Conservation (phyloP, 768 basidiomycete species). For the Boletus huronensis region DNA sequence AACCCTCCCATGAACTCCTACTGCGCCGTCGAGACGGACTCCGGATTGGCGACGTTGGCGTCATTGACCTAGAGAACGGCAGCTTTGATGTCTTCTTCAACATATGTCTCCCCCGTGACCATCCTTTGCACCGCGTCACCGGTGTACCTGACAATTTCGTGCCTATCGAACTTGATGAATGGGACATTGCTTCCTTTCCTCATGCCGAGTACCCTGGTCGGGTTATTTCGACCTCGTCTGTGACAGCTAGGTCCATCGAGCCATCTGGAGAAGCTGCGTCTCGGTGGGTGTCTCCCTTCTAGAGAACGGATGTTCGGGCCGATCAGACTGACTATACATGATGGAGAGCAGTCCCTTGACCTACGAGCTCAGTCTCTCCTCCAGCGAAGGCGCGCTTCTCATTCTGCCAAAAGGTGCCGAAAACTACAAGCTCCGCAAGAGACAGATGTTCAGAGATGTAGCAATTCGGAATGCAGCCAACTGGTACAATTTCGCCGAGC, state of each 20-base stretch:
- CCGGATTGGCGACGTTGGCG: conserved; percentile 35
- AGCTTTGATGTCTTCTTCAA: conserved; percentile 38
- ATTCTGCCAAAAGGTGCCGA: conserved; percentile 30
- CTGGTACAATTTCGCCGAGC: conserved; percentile 30
- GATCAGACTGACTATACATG: not conserved
- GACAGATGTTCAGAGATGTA: conserved; percentile 16
- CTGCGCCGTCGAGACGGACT: conserved; percentile 19
- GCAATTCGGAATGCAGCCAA: conserved; percentile 17
- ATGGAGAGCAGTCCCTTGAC: not conserved
- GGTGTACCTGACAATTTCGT: conserved; percentile 29
- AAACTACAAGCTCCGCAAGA: conserved; percentile 19
- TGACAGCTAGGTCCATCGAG: conserved; percentile 2
- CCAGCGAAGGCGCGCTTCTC: conserved; percentile 29
- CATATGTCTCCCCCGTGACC: conserved; percentile 31
- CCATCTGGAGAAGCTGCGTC: not conserved
- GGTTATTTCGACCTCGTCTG: conserved; percentile 13
- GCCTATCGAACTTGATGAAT: conserved; percentile 13
- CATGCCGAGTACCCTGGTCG: conserved; percentile 11
- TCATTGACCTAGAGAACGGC: conserved; percentile 29
- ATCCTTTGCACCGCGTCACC: conserved; percentile 12
- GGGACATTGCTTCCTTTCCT: conserved; percentile 7
- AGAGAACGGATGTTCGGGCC: not conserved
- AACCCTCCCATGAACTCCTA: conserved; percentile 16
- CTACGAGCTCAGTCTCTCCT: conserved; percentile 10
- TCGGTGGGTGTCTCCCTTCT: not conserved